Evolutionary conservation across 768 basidiomycete species (phyloP), one percentile per base, ranked within the genome.

Genomic region (Suillus bovinus): DNA sequence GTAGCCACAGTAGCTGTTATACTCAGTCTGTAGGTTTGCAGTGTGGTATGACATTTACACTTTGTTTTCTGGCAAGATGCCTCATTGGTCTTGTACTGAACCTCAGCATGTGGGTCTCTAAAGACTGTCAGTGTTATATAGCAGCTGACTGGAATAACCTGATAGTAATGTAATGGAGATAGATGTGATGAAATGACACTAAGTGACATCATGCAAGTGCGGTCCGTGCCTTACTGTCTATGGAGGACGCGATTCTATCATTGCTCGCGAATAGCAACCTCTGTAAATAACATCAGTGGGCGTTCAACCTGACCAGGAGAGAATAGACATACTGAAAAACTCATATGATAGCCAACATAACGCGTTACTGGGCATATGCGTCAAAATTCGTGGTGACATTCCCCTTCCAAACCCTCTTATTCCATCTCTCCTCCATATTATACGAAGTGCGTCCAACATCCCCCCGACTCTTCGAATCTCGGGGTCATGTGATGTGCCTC

Each of bases 271-370:
- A 89, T 89, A 39, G 86, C 85, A 63, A 81, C 86, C 76, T 89
- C 87, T 89, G 76, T 63, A 71, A 66, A 60, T 49, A 24, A 38
- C 13, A 33, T 55, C 49, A 38, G 16, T 22, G 54, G 14, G 11
- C 34, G 46, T 55, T 36, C 38, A 39, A 31, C 29, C n/a, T 33
- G 31, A 52, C 31, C 20, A 59, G 61, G 42, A 24, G 59, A 38
- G 36, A 27, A 11, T 54, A 58, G 57, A 88, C 95, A 79, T 74
- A 96, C 95, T 97, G 84, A 97, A 97, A 79, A 96, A 97, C 77
- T 98, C 96, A 71, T 98, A 96, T 59, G 94, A 96, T 73, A 96
- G 80, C 97, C 96, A 99, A 77, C 93, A 96, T 55, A 99, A 81
- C 11, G 97, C 97, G 59, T 96, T 97, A 72, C 93, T 95, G 7